These are phyloP conservation scores for Xylaria venustula DNA, from an alignment of 495 filamentous ascomycete genomes.

Conservation along the genomic window DNA sequence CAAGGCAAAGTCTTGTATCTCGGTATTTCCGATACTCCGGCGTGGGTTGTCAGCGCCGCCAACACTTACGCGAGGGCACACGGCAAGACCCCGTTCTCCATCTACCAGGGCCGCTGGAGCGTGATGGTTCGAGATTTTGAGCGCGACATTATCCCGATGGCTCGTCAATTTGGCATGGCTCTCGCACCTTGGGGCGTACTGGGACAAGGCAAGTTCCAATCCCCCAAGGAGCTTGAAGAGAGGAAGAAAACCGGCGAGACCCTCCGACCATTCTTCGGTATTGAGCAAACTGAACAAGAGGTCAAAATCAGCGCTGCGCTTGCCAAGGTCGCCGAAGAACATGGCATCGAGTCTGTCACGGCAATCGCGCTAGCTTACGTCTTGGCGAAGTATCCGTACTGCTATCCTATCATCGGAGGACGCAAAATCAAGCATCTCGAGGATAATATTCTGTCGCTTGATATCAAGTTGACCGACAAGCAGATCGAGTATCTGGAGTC, in stretches of 20 bases:
- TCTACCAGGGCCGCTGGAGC: conserved; percentile 71
- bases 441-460: conserved; percentile 61
- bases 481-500: conserved; percentile 59
- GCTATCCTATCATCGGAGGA: conserved; percentile 55
- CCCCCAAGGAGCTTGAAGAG: conserved; percentile 38
- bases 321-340: conserved; percentile 50
- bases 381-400: conserved; percentile 49
- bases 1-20: conserved; percentile 66
- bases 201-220: conserved; percentile 55
- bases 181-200: conserved; percentile 57
- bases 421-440: conserved; percentile 63
- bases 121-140: conserved; percentile 55
- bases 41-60: conserved; percentile 60
- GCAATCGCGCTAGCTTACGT: conserved; percentile 58
- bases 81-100: conserved; percentile 59
- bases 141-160: conserved; percentile 61
- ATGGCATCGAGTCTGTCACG: conserved; percentile 40
- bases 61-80: conserved; percentile 61
- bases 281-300: conserved; percentile 40
- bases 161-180: conserved; percentile 58
- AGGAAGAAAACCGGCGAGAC: conserved; percentile 36
- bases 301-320: conserved; percentile 45
- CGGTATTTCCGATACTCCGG: conserved; percentile 62
- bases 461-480: conserved; percentile 50
- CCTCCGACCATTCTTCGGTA: conserved; percentile 27